Evolutionary conservation across 2,329 filamentous ascomycete genomes (phyloP).

Genomic region (Colletotrichum trifolii): DNA sequence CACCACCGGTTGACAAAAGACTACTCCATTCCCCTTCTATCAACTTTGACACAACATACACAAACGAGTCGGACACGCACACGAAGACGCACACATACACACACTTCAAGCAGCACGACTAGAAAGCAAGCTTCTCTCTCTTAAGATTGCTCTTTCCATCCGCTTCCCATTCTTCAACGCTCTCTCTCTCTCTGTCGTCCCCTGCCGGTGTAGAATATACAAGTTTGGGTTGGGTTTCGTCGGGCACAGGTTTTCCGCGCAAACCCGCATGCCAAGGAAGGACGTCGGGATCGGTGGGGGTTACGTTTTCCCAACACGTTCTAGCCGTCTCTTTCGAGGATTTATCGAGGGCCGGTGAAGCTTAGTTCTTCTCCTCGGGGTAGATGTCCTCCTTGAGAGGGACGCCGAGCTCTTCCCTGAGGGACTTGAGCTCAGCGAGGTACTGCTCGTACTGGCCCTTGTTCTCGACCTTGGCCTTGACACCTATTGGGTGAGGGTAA

Average conservation of each 20-base stretch:
- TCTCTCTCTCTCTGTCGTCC: conserved; percentile 21
- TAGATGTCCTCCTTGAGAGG: conserved; percentile 93
- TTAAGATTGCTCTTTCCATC: conserved; percentile 14
- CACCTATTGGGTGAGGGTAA: conserved; percentile 66
- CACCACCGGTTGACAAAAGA: conserved; percentile 28
- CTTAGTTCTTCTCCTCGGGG: conserved; percentile 69
- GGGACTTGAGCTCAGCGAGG: conserved; percentile 89
- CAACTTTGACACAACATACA: conserved; percentile 21
- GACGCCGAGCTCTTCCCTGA: conserved; percentile 94
- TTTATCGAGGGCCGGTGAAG: neutral
- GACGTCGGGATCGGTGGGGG: conserved; percentile 5
- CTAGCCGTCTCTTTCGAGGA: neutral
- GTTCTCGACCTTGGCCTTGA: conserved; percentile 99
- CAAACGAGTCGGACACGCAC: neutral
- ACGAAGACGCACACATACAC: conserved; percentile 15
- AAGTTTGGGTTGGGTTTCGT: conserved; percentile 39
- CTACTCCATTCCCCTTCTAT: conserved; percentile 32
- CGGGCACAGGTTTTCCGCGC: conserved; percentile 2
- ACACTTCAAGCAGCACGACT: conserved; percentile 18
- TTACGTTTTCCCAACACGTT: neutral
- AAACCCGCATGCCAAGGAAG: conserved; percentile 13
- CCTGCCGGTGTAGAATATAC: conserved; percentile 50
- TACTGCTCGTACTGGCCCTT: conserved; percentile 97
- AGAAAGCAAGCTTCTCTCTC: conserved; percentile 25
- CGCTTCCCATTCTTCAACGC: neutral